These are phyloP conservation scores for Phytophthora cajani DNA, from an alignment of 352 stramenopile species.

Conservation along the genomic window DNA sequence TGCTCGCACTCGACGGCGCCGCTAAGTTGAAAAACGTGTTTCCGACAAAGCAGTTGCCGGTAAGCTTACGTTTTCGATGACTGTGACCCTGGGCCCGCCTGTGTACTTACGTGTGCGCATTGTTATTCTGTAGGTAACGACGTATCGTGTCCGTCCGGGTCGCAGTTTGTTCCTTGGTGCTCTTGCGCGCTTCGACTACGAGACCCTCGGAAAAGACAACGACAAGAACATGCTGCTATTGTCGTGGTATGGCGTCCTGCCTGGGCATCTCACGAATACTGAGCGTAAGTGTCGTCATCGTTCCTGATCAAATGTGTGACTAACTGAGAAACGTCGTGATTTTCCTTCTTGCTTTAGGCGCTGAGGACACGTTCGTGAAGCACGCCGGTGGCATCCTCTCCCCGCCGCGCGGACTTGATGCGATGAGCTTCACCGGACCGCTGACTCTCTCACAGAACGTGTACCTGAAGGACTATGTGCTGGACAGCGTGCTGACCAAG, in stretches of 20 bases:
- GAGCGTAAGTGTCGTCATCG: constrained; percentile 53
- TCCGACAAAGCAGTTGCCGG: constrained; percentile 74
- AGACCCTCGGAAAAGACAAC: constrained; percentile 40
- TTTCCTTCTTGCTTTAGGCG: constrained; percentile 39
- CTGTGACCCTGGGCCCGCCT: too few relatives aligned
- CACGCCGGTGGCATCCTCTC: constrained; percentile 82
- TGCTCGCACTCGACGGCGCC: constrained; percentile 70
- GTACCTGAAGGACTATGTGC: constrained; percentile 74
- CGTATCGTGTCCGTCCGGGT: constrained; percentile 69
- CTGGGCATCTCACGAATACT: constrained; percentile 84
- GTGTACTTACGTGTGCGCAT: not conserved
- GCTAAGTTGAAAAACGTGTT: constrained; percentile 81
- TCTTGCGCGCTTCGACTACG: constrained; percentile 82
- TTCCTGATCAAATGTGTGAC: not conserved
- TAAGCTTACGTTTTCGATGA: constrained; percentile 22
- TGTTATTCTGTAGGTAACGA: constrained; percentile 54
- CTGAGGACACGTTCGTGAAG: constrained; percentile 80
- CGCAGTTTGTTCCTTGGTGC: constrained; percentile 83
- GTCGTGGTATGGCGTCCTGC: constrained; percentile 85
- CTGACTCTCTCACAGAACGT: constrained; percentile 62
- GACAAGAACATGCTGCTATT: constrained; percentile 74
- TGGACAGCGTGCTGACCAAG: constrained; percentile 66
- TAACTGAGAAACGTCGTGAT: not conserved
- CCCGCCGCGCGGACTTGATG: constrained; percentile 76
- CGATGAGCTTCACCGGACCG: constrained; percentile 77